Base-by-base conservation (phyloP, 2,329 filamentous ascomycete genomes). In the Mycosphaerella sp. region DNA sequence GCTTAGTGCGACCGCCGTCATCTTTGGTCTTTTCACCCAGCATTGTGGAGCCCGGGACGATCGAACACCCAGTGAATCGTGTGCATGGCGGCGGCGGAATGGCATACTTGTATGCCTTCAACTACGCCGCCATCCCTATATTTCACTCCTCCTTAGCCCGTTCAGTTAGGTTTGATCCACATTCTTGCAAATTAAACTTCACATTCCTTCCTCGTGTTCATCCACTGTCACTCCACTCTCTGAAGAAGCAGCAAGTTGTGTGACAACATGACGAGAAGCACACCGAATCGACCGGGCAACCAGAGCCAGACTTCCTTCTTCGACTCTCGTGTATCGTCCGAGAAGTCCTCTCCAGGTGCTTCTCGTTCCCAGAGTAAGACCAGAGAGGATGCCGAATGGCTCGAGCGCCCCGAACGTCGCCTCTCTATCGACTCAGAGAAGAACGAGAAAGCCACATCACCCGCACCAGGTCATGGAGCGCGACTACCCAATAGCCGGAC, bases 281-380 rank as follows among this genome's bases (percentile, higher is more conserved):
- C 34, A 50, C 46, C 39, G 32, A 31, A 41, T 39, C 48, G 23
- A 32, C 43, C 45, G 17, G 34, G 53, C 38, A 41, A 10, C 12
- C 44, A 50, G 36, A 57, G 55, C 45, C 51, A 54, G 29, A 47
- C 49, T 9, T 58, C 58, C 6, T 49, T 54, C 21, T 45, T 36
- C 36, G 59, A 59, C 44, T 61, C 59, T 34, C 49, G 51, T 23
- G 55, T 53, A 32, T 56, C 53, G 14, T 62, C 58, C 41, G 56
- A 59, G 21, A 60, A 59, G 54, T 58, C 59, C 14, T 51, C 51
- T 17, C 55, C 51, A 12, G 42, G 53, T 29, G 43, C 38, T 32
- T 58, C 59, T 14, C 54, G 55, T 38, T 58, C 59, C 12, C 45
- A 55, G 23, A 58, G 56, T 44, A 55, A 59, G 26, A 32, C 45